Conservation (phyloP, 1,284 basidiomycete genomes). For the Erythrobasidium hasegawianum region DNA sequence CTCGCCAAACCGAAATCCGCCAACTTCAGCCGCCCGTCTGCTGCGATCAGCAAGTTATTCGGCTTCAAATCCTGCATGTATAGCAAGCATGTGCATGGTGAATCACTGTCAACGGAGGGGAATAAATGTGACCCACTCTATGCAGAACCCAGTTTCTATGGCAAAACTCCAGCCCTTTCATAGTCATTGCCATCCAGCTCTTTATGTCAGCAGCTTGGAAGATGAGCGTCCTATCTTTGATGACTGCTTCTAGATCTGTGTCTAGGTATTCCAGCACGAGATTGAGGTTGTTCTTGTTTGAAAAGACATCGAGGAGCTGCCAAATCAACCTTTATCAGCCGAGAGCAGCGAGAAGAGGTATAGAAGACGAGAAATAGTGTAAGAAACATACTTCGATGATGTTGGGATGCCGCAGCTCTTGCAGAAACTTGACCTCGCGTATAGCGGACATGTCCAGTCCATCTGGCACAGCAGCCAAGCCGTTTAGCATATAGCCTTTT, state of each 20-base stretch:
- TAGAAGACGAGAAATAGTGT: neutral
- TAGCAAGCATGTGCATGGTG: no score
- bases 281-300: conserved; percentile 91
- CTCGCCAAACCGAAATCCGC: conserved; percentile 98
- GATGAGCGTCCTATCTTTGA: conserved; percentile 84
- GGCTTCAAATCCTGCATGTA: conserved; percentile 89
- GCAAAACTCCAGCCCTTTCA: conserved; percentile 93
- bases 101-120: no score
- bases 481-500: no score
- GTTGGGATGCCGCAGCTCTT: conserved; percentile 90
- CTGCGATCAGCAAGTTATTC: conserved; percentile 92
- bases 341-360: neutral
- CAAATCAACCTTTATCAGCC: neutral
- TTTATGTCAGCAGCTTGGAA: conserved; percentile 96
- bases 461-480: no score
- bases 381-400: conserved; percentile 71
- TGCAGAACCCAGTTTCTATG: conserved; percentile 92
- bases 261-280: conserved; percentile 96
- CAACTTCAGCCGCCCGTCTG: conserved; percentile 87
- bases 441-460: conserved; percentile 98
- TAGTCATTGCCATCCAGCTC: conserved; percentile 97
- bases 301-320: conserved; percentile 94
- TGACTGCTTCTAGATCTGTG: conserved; percentile 95
- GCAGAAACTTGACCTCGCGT: conserved; percentile 94
- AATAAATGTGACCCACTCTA: conserved; percentile 75